Evolutionary conservation across 129 eudicot species (phyloP), one percentile per base, ranked within the genome.

Genomic region (Silybum marianum): DNA sequence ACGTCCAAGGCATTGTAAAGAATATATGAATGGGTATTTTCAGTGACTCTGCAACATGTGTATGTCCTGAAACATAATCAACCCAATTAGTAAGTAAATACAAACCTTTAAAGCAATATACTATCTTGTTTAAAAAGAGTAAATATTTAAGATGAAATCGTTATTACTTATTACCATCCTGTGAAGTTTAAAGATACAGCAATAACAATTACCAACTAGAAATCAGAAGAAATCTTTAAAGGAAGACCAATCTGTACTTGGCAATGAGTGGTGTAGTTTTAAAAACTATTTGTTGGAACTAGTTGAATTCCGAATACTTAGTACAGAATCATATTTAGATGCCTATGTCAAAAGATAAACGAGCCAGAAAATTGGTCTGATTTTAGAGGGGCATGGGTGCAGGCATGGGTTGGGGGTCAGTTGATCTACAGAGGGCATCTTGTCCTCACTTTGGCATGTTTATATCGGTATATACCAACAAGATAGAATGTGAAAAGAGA

Each of bases 1-100:
- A 96, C 99, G 99, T 96, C 99, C 99, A 96, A 46, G 99, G 99
- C 99, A 96, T 96, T 12, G 99, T 96, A 73, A 96, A 96, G 83
- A 96, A 96, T 87, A 96, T 89, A 82, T 96, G 99, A 84, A 96
- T 85, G 65, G 99, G 99, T 83, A 96, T 80, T 79, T 96, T 88
- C 83, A 96, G 87, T 63, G 99, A 89, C 91, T 96, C 99, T 2
- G 99, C 99, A 76, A 96, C 99, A 87, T 96, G 99, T 72, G 87
- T 87, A 88, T 96, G 98, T 58, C 99, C 99, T 96, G 97, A 72
- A 83, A 71, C 18, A 73, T 67, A 65, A 58, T 40, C 75, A 63
- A 83, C 9, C 46, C 18, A 72, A 42, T 72, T 78, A 62, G 58
- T 24, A 65, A 76, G 65, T 24, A 28, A 44, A 32, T 44, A 67